Evolutionary conservation across 768 basidiomycete genomes (phyloP).

Genomic region (Paxillus rubicundulus): DNA sequence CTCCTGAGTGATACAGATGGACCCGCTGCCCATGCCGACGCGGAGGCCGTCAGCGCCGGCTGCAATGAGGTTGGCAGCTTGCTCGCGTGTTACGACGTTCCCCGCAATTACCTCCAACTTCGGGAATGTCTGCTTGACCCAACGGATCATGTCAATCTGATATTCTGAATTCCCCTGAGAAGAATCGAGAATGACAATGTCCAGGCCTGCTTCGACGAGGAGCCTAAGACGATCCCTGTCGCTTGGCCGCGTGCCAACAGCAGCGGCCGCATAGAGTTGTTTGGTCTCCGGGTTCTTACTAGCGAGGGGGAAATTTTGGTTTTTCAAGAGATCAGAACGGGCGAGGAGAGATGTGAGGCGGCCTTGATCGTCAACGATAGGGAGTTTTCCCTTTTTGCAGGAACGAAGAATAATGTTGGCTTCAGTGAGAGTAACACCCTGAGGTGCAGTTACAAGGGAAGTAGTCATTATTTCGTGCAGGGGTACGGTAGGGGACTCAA

Average conservation of each 20-base stretch:
- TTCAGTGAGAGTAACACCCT: constrained; percentile 86
- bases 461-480: constrained; percentile 89
- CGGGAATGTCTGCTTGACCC: constrained; percentile 87
- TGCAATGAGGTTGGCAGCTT: constrained; percentile 89
- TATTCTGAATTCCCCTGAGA: constrained; percentile 94
- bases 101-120: constrained; percentile 92
- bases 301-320: constrained; percentile 93
- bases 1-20: constrained; percentile 99
- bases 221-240: constrained; percentile 83
- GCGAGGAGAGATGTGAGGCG: constrained; percentile 82
- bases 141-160: constrained; percentile 92
- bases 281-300: constrained; percentile 89
- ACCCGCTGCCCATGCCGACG: constrained; percentile 97
- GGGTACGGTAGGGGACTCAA: constrained; percentile 63
- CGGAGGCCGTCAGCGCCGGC: constrained; percentile 96
- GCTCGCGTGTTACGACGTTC: constrained; percentile 97
- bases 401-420: constrained; percentile 94
- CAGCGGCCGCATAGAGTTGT: constrained; percentile 95
- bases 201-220: constrained; percentile 91
- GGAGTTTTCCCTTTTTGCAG: constrained; percentile 97
- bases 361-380: constrained; percentile 67
- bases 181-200: constrained; percentile 93
- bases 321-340: constrained; percentile 95
- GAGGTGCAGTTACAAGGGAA: constrained; percentile 76
- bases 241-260: constrained; percentile 87